phyloP scores from a whole-genome alignment of 148 eudicot genomes.

The Chenopodium album region DNA sequence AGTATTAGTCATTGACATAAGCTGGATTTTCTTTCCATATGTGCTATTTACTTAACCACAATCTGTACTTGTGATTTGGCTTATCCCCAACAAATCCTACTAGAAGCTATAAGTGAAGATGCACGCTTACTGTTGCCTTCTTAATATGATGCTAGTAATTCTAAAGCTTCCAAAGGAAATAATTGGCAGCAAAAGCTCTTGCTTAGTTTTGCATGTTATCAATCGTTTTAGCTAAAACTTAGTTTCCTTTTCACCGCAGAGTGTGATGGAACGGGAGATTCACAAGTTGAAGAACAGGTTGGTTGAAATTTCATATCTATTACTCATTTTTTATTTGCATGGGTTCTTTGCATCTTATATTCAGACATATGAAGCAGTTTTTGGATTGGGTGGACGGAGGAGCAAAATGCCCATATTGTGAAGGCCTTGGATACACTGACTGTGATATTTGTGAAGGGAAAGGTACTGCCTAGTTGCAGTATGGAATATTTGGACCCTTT shows the following conservation, averaged over 20 bases:
- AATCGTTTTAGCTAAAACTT: constrained; percentile 8
- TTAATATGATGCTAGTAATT: not conserved
- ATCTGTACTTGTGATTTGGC: not conserved
- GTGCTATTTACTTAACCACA: not conserved
- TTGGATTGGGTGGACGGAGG: constrained; percentile 90
- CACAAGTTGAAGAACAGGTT: constrained; percentile 88
- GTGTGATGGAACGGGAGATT: constrained; percentile 95
- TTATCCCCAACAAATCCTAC: too few species aligned
- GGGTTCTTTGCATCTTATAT: constrained; percentile 9
- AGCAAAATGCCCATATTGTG: constrained; percentile 84
- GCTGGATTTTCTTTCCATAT: not conserved
- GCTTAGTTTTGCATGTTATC: not conserved
- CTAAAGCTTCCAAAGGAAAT: not conserved
- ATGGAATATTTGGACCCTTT: not conserved
- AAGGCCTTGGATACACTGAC: constrained; percentile 60
- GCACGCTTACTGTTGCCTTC: too few species aligned
- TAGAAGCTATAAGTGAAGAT: not conserved
- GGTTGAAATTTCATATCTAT: not conserved
- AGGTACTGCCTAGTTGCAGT: constrained; percentile 24
- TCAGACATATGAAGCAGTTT: constrained; percentile 53
- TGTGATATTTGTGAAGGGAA: constrained; percentile 75
- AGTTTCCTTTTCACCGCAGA: constrained; percentile 49
- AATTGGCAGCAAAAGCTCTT: not conserved
- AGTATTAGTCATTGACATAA: not conserved
- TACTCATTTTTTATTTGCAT: not conserved